Percentiles rank a stretch among this genome's conserved stretches.
These are phyloP conservation scores for Saccharomyces eubayanus DNA, from an alignment of 805 yeast genomes.

Conservation along the genomic window DNA sequence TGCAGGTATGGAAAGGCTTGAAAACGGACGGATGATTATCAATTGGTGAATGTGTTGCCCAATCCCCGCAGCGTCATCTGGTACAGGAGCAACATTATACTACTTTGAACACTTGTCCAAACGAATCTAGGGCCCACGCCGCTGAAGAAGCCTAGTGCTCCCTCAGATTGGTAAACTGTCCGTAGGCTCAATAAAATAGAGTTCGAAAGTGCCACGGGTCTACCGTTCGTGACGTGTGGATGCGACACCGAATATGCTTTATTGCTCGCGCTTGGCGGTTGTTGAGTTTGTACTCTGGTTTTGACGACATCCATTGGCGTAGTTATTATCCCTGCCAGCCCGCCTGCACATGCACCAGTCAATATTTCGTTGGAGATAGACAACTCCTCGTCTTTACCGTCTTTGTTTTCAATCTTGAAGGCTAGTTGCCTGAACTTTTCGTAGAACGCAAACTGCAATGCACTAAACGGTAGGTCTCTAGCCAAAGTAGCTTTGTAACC, in stretches of 20 bases:
- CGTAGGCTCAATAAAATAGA: conserved; percentile 46
- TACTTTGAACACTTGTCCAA: conserved; percentile 94
- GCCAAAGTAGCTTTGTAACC: conserved; percentile 93
- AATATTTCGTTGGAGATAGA: conserved; percentile 55
- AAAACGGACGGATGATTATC: neutral
- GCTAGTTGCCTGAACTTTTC: conserved; percentile 70
- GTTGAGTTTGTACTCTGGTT: conserved; percentile 88
- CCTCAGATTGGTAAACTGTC: conserved; percentile 60
- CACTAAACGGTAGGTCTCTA: conserved; percentile 92
- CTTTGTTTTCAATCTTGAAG: conserved; percentile 30
- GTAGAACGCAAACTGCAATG: conserved; percentile 91
- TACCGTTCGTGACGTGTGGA: conserved; percentile 7
- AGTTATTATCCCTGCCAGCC: conserved; percentile 78
- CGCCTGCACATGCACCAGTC: conserved; percentile 96
- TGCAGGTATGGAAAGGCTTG: neutral
- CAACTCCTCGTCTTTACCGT: conserved; percentile 37
- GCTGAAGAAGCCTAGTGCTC: conserved; percentile 69
- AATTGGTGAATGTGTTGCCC: conserved; percentile 12
- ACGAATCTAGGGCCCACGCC: conserved; percentile 96
- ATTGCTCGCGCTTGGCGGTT: conserved; percentile 20
- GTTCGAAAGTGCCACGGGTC: conserved; percentile 22
- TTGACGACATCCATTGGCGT: conserved; percentile 90
- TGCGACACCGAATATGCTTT: neutral
- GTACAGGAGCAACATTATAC: conserved; percentile 84
- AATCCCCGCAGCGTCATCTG: conserved; percentile 58